phyloP scores from a whole-genome alignment of 768 basidiomycete genomes.

The Zangia roseola region DNA sequence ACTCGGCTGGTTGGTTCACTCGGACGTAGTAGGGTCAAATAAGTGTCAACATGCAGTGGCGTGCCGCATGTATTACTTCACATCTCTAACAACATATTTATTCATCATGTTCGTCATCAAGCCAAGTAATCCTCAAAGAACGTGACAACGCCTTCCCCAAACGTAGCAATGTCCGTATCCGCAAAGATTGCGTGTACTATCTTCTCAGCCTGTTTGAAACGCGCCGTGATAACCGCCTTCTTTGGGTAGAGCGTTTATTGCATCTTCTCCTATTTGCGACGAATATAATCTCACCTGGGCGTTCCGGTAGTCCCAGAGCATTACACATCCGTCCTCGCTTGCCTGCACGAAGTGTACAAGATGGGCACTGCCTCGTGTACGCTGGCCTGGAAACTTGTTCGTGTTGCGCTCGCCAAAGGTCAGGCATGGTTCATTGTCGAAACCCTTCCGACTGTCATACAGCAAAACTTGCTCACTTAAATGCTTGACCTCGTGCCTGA shows the following conservation, averaged over 20 bases:
- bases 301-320: constrained; percentile 52
- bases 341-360: constrained; percentile 46
- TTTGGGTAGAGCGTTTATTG: constrained; percentile 27
- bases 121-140: constrained; percentile 36
- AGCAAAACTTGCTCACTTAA: constrained; percentile 49
- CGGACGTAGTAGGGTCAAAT: constrained; percentile 18
- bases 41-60: constrained; percentile 17
- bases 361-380: constrained; percentile 40
- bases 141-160: constrained; percentile 39
- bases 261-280: constrained; percentile 10
- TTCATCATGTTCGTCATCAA: constrained; percentile 8
- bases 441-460: constrained; percentile 45
- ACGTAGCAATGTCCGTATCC: constrained; percentile 40
- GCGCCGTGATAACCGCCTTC: constrained; percentile 36
- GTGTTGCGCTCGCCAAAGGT: constrained; percentile 43
- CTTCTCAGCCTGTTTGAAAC: constrained; percentile 31
- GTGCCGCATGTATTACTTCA: constrained; percentile 10
- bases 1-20: not conserved
- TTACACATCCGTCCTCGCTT: constrained; percentile 42
- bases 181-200: constrained; percentile 42
- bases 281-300: constrained; percentile 36
- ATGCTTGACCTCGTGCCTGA: constrained; percentile 42
- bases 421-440: constrained; percentile 39
- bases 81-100: not conserved
- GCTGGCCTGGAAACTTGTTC: constrained; percentile 24